Base-by-base conservation (phyloP, 495 filamentous ascomycete genomes). In the Clohesyomyces aquaticus region DNA sequence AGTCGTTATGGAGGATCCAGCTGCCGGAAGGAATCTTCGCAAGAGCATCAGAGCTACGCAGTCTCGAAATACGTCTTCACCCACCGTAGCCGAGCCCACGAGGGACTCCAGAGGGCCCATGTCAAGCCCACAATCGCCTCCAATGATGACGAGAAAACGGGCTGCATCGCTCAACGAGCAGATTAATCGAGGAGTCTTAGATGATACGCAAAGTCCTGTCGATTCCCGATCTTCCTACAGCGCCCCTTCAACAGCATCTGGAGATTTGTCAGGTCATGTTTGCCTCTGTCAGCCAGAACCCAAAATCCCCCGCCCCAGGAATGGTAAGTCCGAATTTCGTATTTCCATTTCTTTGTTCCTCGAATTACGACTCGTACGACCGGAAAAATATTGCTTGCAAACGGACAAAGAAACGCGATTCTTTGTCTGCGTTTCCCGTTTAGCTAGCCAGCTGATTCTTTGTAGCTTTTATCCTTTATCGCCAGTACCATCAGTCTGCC, bases 391-490 rank as follows among this genome's bases (percentile, higher is more conserved):
- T 22, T 19, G 25, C 14, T 1, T 18, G 2, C 32, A 16, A n/a
- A n/a, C 4, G 26, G 48, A 67, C 47, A 69, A 67, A 67, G 67
- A 62, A 68, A n/a, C n/a, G 16, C 3, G 12, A 16, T 18, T 66
- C 63, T 73, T 71, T 75, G 49, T 65, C 71, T 69, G 52, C 63
- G 50, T 32, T 11, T 26, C 22, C 35, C 52, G 45, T 66, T 19
- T 42, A 1, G 8, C 12, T 56, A 18, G 57, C 21, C 32, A 21
- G 41, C 63, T 67, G 59, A 66, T 62, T 58, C 55, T 66, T 75
- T 71, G 66, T 73, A 98, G 94, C 95, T 35, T 98, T 98, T 76
- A 98, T 98, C 68, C 83, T 98, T 68, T 98, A 96, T 77, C 90
- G 94, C 27, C 94, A 98, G 73, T 90, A 95, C 75, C 87, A 94